Evolutionary conservation across 2,329 filamentous ascomycete species (phyloP), one percentile per base, ranked within the genome.

Genomic region (Aspergillus bombycis): DNA sequence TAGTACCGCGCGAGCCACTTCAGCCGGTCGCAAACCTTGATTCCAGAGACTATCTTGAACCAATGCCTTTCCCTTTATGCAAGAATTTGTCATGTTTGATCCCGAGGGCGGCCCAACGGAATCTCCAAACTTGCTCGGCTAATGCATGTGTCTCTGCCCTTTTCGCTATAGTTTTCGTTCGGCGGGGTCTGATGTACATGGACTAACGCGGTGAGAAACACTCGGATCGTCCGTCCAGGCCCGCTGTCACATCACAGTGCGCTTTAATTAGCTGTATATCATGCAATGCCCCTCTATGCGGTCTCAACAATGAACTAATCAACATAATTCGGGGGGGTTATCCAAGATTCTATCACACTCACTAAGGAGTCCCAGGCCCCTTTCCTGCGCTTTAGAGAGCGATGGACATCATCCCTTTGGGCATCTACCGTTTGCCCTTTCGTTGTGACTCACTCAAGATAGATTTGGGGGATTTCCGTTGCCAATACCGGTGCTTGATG

Each of bases 21-120:
- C 52, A 38, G n/a, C 11, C 36, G 64, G 58, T 60, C 64, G 56
- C 45, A 59, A 60, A 66, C 57, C 57, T 62, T 60, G 60, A 54
- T 48, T 56, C 43, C 61, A 57, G 56, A 43, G 43, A 36, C 28
- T 46, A 36, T 65, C 57, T 46, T 32, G 61, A 67, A 58, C 59
- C 43, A 23, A 58, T 58, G 19, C 58, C 57, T 54, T 32, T 32
- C 56, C 58, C 50, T 32, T 38, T 57, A 56, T 50, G 58, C 58
- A 57, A 63, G 26, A 52, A 68, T 68, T 68, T 68, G 67, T 65
- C 65, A 68, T 48, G 73, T 67, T 48, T 73, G 70, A 3, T 67
- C 65, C 16, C 69, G 69, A 54, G 48, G 26, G 32, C 26, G 46
- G 28, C 43, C 45, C 32, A 41, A 12, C 21, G 21, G 23, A 48